Base-by-base conservation (phyloP, 192 early-diverging fungal genomes). In the Umbelopsis ramanniana region DNA sequence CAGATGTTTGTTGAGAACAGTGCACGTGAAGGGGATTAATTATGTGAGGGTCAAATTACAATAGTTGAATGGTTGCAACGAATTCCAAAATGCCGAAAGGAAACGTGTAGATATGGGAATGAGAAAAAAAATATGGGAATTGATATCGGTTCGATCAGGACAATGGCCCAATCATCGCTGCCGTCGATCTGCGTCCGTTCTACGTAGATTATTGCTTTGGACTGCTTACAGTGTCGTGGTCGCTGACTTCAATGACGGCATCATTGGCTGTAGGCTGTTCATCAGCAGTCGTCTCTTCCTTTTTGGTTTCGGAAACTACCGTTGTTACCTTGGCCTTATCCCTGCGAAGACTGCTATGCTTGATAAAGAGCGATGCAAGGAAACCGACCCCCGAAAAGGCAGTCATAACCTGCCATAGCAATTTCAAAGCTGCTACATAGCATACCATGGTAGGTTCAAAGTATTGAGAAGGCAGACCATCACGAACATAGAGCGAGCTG, bases 351-450 rank as follows among this genome's bases (percentile, higher is more conserved):
- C 54, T 72, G 23, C 45, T 45, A 38, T 45, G 46, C 52, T 54
- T 67, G 3, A 74, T 52, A 23, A 68, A 74, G 38, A 35, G 6
- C 4, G 50, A 55, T 1, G 68, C 45, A 24, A 75, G 33, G 33
- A 75, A 63, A 14, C 73, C 73, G 11, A 75, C 17, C 63, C 73
- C 78, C 14, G 48, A 0, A 55, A 73, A 67, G 0, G 69, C 69
- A 10, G 63, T 68, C 26, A 74, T 50, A 46, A 76, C 57, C 40
- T 75, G 68, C 67, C 73, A 83, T 33, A 80, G 22, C 14, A 77
- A 21, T 21, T 38, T 69, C 22, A 83, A 19, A 10, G 70, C 68
- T 4, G 54, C 22, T 1, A 75, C 73, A 67, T 77, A 77, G 35
- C 66, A 47, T 15, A 72, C 52, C 3, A 81, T 29, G 9, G 69